Base-by-base conservation (phyloP, 805 yeast species). In the Metschnikowia bowlesiae region DNA sequence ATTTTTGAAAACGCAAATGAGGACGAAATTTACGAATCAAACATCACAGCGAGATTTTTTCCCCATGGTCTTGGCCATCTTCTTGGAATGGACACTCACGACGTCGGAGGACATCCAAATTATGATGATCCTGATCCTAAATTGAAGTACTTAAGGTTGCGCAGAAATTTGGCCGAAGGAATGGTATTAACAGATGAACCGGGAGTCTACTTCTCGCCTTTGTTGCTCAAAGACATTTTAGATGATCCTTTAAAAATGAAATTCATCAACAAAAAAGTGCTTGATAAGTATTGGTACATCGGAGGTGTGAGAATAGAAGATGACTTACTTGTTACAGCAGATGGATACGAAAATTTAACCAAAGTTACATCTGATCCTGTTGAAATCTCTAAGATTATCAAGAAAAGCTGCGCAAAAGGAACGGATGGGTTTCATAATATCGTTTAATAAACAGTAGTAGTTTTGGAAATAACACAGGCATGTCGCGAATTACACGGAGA, bases 291-390 rank as follows among this genome's bases (percentile, higher is more conserved):
- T 68, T 81, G 86, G 85, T 80, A 85, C 57, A 81, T 94, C 50
- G 99, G 99, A n/a, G 99, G 99, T 41, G 97, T 92, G 6, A 82
- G 99, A 67, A 89, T 92, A 50, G 99, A 92, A 68, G 99, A 92
- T 64, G 97, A 92, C 63, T 78, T 94, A 39, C 70, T 89, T 41
- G 85, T 92, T 31, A 88, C 96, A 1, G 75, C 76, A 44, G 71
- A 70, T 48, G 98, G 98, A 0, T 82, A 69, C 62, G 96, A 90
- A 62, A 87, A 88, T 59, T 71, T 92, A 48, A 92, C 97, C 1
- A 77, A 79, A 29, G 82, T 92, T 48, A 89, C 97, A 1, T 84
- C 86, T 51, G 96, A 94, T 64, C 90, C 97, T 1, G 79, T 76
- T 4, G 96, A 90, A 66, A 85, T 92, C 48, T 78, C 87, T 39